Conservation (phyloP, 371 early-diverging fungal genomes). For the Fennellomyces sp. region DNA sequence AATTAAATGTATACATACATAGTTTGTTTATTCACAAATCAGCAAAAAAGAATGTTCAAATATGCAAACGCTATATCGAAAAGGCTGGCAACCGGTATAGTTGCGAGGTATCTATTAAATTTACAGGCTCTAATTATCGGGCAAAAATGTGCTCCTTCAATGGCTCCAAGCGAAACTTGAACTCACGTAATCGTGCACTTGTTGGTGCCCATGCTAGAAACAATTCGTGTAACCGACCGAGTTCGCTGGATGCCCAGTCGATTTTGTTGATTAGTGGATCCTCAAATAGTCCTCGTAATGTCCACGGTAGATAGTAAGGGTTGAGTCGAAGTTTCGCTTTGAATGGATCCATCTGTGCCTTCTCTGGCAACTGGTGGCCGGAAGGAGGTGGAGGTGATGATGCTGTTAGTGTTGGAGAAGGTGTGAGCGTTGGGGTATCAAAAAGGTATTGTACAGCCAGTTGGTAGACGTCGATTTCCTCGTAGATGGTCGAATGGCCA, state of each 20-base stretch:
- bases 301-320: slow-evolving; percentile 90
- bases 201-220: slow-evolving; percentile 82
- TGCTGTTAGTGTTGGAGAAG: background rate
- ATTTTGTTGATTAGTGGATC: slow-evolving; percentile 64
- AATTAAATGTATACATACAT: too few species aligned
- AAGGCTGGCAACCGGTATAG: too few species aligned
- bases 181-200: slow-evolving; percentile 69
- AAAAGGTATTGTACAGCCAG: slow-evolving; percentile 44
- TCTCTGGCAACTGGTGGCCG: background rate
- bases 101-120: too few species aligned
- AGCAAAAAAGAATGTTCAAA: too few species aligned
- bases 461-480: slow-evolving; percentile 84
- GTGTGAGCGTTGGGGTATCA: slow-evolving; percentile 32
- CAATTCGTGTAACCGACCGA: slow-evolving; percentile 58
- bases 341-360: slow-evolving; percentile 42
- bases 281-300: slow-evolving; percentile 78
- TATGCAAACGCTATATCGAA: too few species aligned
- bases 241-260: slow-evolving; percentile 52
- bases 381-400: background rate
- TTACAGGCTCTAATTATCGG: too few species aligned
- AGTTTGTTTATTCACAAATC: too few species aligned
- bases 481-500: slow-evolving; percentile 93
- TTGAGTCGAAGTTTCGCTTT: slow-evolving; percentile 64
- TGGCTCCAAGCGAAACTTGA: slow-evolving; percentile 87
- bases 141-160: slow-evolving; percentile 29